A percentile compares a stretch with the other conserved stretches of the same genome.
Conservation (phyloP, 305 asterid genomes). For the Plantago rigida region DNA sequence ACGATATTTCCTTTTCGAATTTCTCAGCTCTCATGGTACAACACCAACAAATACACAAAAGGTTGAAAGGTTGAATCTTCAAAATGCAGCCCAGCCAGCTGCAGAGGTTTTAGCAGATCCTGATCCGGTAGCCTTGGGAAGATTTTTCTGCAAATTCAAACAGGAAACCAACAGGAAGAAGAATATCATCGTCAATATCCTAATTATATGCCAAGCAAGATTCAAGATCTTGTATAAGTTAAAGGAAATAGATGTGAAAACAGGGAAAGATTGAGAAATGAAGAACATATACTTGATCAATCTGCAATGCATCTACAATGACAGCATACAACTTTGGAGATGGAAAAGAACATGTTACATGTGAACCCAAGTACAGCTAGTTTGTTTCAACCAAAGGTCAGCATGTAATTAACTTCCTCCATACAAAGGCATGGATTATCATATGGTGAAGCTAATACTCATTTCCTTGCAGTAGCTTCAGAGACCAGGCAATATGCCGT, state of each 20-base stretch:
- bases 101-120: constrained; percentile 58
- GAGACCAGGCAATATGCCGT: too few species aligned
- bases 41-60: constrained; percentile 34
- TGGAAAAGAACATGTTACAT: too few species aligned
- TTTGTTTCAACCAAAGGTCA: neutral
- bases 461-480: neutral
- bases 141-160: constrained; percentile 59
- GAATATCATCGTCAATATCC: too few species aligned
- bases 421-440: neutral
- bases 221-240: too few species aligned
- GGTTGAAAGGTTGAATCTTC: constrained; percentile 28
- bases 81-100: constrained; percentile 97
- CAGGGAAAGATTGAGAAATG: neutral
- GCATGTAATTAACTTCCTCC: neutral
- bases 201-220: too few species aligned
- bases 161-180: constrained; percentile 13
- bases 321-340: neutral
- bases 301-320: too few species aligned
- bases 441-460: neutral
- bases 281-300: too few species aligned
- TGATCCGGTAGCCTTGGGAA: constrained; percentile 57
- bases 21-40: constrained; percentile 33
- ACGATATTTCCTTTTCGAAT: constrained; percentile 26
- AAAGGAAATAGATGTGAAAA: too few species aligned
- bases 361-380: neutral